Base-by-base conservation (phyloP, 176 grass and related monocot species). In the Hsuehochloa calcarea region DNA sequence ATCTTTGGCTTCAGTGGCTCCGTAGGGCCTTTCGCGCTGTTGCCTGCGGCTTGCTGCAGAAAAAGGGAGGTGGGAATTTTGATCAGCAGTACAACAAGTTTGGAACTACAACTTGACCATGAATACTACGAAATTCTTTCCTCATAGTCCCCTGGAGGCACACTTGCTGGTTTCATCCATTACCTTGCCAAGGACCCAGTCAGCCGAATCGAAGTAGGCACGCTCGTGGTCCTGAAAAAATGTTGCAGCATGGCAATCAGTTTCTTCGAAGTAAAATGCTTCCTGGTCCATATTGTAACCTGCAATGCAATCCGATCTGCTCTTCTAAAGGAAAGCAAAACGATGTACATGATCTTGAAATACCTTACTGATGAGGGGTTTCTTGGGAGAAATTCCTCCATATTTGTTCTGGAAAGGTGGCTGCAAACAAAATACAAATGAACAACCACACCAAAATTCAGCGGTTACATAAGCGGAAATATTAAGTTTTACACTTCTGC, bases 141-240 rank as follows among this genome's bases (percentile, higher is more conserved):
- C 4, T 25, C 1, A 15, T 45, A 9, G 19, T 23, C 39, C 31
- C 31, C 1, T 56, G 50, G 19, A 37, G 17, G 50, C 22, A n/a
- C 55, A 10, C n/a, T 59, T 22, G 22, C 16, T n/a, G 14, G 8
- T 78, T 46, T 83, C 13, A 45, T 56, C 5, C 3, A 5, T 86
- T 83, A 87, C 89, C 89, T 87, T 90, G 66, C 80, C 79, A 45
- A 90, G 89, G 39, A 67, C 89, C 89, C 89, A 90, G 44, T 90
- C 89, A 0, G 89, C 89, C 10, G 89, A 90, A 82, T 90, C 85
- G 63, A 87, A 90, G 79, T 87, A 90, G 59, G 89, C 79, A 31
- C 80, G 85, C 60, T 90, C 80, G 37, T 87, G 89, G 22, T 84
- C 85, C 87, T 89, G 76, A 29, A 50, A 50, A 71, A 39, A 52